Evolutionary conservation across 352 stramenopile species (phyloP).

Genomic region (Phytophthora sansomeana): DNA sequence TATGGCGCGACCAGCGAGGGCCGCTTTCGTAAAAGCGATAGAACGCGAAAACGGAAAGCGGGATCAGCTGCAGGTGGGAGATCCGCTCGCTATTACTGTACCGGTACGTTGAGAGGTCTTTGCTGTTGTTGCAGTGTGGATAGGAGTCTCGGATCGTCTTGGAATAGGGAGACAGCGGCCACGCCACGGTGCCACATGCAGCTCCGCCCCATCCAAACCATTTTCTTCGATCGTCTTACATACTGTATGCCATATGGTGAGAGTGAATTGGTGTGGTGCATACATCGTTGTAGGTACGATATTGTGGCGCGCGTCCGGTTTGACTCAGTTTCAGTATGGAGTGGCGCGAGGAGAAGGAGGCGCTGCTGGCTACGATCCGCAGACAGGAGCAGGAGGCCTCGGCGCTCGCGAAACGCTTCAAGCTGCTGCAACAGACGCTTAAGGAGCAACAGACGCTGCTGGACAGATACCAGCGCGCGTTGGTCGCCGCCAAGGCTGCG

Average conservation of each 20-base stretch:
- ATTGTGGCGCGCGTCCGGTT: constrained; percentile 24
- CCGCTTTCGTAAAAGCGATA: neutral
- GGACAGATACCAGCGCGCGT: constrained; percentile 66
- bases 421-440: constrained; percentile 68
- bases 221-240: too few species aligned
- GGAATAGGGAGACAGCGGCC: neutral
- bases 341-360: constrained; percentile 57
- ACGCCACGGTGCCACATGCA: too few species aligned
- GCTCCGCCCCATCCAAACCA: too few species aligned
- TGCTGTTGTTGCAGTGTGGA: constrained; percentile 10
- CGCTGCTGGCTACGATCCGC: constrained; percentile 56
- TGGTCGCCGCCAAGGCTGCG: constrained; percentile 22
- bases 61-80: neutral
- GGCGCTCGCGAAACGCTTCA: constrained; percentile 60
- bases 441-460: constrained; percentile 77
- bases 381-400: constrained; percentile 49
- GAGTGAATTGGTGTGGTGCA: constrained; percentile 1
- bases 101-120: neutral
- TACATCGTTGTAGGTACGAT: constrained; percentile 9
- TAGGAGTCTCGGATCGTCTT: neutral
- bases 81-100: neutral
- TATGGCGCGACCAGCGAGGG: constrained; percentile 24
- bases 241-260: neutral
- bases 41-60: neutral
- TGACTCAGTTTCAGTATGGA: constrained; percentile 30